Evolutionary conservation across 352 stramenopile genomes (phyloP).

Genomic region (Phytophthora pisi): DNA sequence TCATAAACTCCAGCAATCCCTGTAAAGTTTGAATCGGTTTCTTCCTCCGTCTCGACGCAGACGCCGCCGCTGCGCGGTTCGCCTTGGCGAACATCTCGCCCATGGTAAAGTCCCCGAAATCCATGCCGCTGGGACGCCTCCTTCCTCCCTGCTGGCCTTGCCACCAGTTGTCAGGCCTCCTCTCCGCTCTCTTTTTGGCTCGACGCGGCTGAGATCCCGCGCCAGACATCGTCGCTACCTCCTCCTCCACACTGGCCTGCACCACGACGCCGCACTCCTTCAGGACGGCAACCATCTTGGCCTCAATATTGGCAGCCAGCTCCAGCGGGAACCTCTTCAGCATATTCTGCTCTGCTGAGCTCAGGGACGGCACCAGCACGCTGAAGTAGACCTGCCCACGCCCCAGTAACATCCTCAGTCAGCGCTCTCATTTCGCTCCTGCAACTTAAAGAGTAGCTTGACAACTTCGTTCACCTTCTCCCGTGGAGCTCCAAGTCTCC

Average conservation of each 20-base stretch:
- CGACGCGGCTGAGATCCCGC: conserved; percentile 7
- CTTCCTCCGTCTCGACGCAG: conserved; percentile 28
- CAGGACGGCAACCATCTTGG: conserved; percentile 54
- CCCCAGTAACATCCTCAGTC: conserved; percentile 1
- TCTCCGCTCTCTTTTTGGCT: conserved; percentile 11
- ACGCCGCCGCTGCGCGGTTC: conserved; percentile 21
- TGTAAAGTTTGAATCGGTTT: conserved; percentile 47
- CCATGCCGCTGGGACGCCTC: conserved; percentile 41
- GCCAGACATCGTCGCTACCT: neutral
- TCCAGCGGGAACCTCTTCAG: conserved; percentile 60
- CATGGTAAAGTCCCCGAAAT: conserved; percentile 59
- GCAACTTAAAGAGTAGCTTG: neutral
- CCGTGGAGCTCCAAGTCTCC: conserved; percentile 5
- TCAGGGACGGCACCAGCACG: conserved; percentile 31
- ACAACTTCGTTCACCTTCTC: conserved; percentile 33
- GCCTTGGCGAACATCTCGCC: conserved; percentile 47
- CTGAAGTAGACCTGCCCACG: conserved; percentile 44
- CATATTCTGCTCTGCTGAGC: neutral
- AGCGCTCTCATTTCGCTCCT: neutral
- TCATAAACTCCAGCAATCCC: conserved; percentile 49
- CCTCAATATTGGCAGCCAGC: conserved; percentile 52
- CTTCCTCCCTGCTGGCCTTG: conserved; percentile 9
- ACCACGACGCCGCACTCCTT: conserved; percentile 55
- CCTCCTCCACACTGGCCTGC: conserved; percentile 8
- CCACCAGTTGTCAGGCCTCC: conserved; percentile 16